Base-by-base conservation (phyloP, 805 yeast species). In the Cyberlindnera sargentensis region DNA sequence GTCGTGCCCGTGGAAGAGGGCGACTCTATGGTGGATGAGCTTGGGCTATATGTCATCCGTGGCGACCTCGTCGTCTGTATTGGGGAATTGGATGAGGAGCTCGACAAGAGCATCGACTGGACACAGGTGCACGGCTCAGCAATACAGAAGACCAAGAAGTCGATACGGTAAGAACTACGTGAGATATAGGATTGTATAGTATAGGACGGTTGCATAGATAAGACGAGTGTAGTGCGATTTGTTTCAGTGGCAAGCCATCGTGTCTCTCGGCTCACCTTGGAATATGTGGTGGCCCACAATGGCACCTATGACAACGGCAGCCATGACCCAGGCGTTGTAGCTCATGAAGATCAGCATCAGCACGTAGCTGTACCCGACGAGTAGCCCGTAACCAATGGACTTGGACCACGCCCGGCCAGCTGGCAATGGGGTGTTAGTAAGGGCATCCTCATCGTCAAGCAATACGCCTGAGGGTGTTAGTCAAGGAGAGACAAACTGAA, bases 341-440 rank as follows among this genome's bases (percentile, higher is more conserved):
- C 91, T 84, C 95, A 86, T 86, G 53, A 85, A 86, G 0, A 87
- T 76, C 51, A 85, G 72, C 95, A 86, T 85, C 53, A 80, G 64
- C 67, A 80, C 65, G 55, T 83, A 82, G 4, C 88, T 80, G 55
- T 78, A 82, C 1, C 80, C 80, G 5, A 83, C 85, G 55, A 81
- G 85, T 8, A 75, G 47, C 1, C 82, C 89, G 56, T 84, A 84
- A 32, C 72, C 51, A 11, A 70, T 47, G 7, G 80, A 64, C 48
- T 63, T 66, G 40, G 61, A 63, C 37, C 67, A 46, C 29, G 47
- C 39, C 2, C 38, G 41, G 36, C 55, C 35, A 9, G 6, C 24
- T 33, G 35, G 25, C 23, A 20, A 9, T 24, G 3, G 15, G 3
- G 39, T 49, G 50, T 40, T 38, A 42, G 44, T 36, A 39, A 23